These are phyloP conservation scores for Cercospora nicotianae DNA, from an alignment of 2,329 filamentous ascomycete genomes.

Conservation along the genomic window DNA sequence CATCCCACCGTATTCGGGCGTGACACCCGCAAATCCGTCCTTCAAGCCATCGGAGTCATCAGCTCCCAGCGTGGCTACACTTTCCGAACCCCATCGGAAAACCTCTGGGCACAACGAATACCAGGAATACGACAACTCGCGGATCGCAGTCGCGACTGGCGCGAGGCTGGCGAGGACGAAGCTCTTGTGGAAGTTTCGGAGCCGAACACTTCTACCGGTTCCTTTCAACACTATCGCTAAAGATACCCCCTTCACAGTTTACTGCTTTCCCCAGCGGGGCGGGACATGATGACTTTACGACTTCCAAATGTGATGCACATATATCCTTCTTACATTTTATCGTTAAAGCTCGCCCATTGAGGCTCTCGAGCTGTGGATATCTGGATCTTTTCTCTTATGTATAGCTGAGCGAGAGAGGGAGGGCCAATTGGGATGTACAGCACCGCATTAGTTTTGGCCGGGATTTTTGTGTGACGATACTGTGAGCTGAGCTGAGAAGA, in stretches of 20 bases:
- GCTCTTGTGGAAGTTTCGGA: slow-evolving; percentile 23
- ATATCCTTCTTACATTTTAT: not conserved
- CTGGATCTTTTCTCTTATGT: not conserved
- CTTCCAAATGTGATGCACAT: not conserved
- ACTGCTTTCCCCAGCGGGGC: not conserved
- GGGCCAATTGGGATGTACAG: not conserved
- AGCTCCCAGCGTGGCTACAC: slow-evolving; percentile 92
- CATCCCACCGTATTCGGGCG: slow-evolving; percentile 93
- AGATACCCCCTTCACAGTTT: slow-evolving; percentile 5
- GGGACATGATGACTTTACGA: slow-evolving; percentile 8
- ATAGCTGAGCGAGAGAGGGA: not conserved
- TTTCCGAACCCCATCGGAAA: slow-evolving; percentile 85
- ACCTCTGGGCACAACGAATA: slow-evolving; percentile 82
- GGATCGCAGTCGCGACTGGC: slow-evolving; percentile 85
- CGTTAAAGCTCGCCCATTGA: not conserved
- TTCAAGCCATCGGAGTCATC: slow-evolving; percentile 96
- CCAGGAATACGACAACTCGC: slow-evolving; percentile 77
- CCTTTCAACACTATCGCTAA: slow-evolving; percentile 7
- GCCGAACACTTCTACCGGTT: slow-evolving; percentile 11
- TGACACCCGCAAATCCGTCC: slow-evolving; percentile 90
- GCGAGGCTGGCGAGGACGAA: slow-evolving; percentile 60
- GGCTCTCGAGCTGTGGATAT: not conserved
- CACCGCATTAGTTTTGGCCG: not conserved
- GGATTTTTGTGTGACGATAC: not conserved
- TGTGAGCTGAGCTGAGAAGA: not conserved